Base-by-base conservation (phyloP, 768 basidiomycete genomes). In the Auricularia sp. region DNA sequence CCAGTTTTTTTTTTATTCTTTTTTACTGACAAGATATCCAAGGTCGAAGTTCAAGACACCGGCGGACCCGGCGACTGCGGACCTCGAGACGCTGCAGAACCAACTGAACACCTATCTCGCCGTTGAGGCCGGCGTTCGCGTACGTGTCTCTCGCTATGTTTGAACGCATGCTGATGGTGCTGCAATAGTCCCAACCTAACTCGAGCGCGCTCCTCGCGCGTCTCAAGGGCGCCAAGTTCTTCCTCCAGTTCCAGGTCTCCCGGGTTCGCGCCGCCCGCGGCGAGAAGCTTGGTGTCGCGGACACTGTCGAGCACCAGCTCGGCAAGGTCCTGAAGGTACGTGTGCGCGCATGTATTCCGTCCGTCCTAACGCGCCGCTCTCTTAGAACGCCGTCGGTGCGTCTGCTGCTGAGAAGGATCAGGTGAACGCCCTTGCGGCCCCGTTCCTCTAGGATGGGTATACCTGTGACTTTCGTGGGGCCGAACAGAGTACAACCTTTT, bases 201-300 rank as follows among this genome's bases (percentile, higher is more conserved):
- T 61, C 54, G 7, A 35, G 42, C 7, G 29, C 61, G 21, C 35
- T 68, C 35, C 66, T 69, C 47, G 64, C 35, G n/a, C 21, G 62
- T 35, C 42, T 69, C 16, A 69, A 69, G 62, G 36, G 62, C 34
- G 60, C 59, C 59, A 68, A 69, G 64, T 69, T 69, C 66, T 69
- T 68, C 68, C 61, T 68, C 36, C 66, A 65, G 61, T 68, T 69
- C 64, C 68, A 69, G 61, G 64, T 65, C n/a, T 66, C 68, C 4
- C 63, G 68, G 16, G 61, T 68, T 7, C 64, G 64, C 33, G 58
- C 65, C 42, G 68, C 67, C 1, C 44, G 42, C 35, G 66, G 67
- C 11, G 61, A 65, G 56, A 16, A 16, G 1, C 53, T 68, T 11
- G 63, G 64, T 10, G 62, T 64, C n/a, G 67, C 67, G 7, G 67